phyloP scores from a whole-genome alignment of 2,329 filamentous ascomycete genomes.

The Aspergillus proliferans region DNA sequence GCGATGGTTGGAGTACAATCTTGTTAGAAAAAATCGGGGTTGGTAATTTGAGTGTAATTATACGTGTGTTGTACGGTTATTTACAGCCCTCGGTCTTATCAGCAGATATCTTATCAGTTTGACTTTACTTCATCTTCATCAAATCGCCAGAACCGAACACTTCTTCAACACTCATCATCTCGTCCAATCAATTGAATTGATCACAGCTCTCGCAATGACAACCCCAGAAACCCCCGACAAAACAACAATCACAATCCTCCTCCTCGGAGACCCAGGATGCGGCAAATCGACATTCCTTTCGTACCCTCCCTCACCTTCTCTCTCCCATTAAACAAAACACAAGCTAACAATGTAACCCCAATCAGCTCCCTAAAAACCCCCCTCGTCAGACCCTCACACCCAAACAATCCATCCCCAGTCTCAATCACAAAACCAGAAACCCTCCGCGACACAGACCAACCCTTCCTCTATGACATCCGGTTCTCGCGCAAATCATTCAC shows the following conservation, averaged over 20 bases:
- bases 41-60: conserved; percentile 4
- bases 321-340: too few species aligned
- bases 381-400: conserved; percentile 4
- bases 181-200: not conserved
- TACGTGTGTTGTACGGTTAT: conserved; percentile 6
- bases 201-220: conserved; percentile 4
- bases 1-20: conserved; percentile 1
- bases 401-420: conserved; percentile 19
- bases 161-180: not conserved
- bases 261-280: conserved; percentile 54
- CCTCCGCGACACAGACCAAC: conserved; percentile 52
- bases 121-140: too few species aligned
- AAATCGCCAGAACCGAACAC: too few species aligned
- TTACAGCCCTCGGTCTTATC: not conserved
- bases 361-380: conserved; percentile 16
- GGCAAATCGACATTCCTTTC: conserved; percentile 54
- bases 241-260: conserved; percentile 40
- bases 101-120: too few species aligned
- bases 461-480: conserved; percentile 53
- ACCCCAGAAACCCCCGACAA: conserved; percentile 1
- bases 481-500: conserved; percentile 51
- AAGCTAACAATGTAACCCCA: too few species aligned
- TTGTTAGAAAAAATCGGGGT: not conserved
- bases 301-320: too few species aligned
- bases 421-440: conserved; percentile 27